phyloP scores from a whole-genome alignment of 2,329 filamentous ascomycete species.

The Fusarium brevicatenulatum region DNA sequence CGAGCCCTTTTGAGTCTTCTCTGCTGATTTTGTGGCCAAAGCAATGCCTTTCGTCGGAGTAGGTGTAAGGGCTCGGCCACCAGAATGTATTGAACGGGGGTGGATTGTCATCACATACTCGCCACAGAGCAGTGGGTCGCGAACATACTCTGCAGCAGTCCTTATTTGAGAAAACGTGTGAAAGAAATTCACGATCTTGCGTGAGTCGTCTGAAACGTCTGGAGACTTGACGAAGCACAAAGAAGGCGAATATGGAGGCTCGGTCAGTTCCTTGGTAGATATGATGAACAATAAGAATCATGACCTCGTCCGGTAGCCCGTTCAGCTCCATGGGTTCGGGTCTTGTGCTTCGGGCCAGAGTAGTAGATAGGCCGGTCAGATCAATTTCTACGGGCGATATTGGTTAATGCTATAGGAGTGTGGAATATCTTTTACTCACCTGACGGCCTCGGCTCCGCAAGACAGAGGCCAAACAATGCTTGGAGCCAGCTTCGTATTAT shows the following conservation, averaged over 20 bases:
- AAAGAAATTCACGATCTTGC: background rate
- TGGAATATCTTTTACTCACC: accelerated
- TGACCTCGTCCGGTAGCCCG: background rate
- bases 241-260: background rate
- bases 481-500: background rate
- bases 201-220: background rate
- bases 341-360: background rate
- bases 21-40: background rate
- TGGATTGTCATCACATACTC: background rate
- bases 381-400: background rate
- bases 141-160: background rate
- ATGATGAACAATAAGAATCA: background rate
- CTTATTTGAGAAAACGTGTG: background rate
- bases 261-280: background rate
- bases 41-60: background rate
- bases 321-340: background rate
- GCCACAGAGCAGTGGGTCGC: background rate
- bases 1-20: background rate
- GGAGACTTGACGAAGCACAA: background rate
- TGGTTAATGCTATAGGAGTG: background rate
- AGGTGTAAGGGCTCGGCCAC: background rate
- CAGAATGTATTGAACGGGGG: background rate
- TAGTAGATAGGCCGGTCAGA: background rate
- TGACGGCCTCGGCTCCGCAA: background rate
- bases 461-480: background rate